Base-by-base conservation (phyloP, 116 monocot species). In the Zostera marina region DNA sequence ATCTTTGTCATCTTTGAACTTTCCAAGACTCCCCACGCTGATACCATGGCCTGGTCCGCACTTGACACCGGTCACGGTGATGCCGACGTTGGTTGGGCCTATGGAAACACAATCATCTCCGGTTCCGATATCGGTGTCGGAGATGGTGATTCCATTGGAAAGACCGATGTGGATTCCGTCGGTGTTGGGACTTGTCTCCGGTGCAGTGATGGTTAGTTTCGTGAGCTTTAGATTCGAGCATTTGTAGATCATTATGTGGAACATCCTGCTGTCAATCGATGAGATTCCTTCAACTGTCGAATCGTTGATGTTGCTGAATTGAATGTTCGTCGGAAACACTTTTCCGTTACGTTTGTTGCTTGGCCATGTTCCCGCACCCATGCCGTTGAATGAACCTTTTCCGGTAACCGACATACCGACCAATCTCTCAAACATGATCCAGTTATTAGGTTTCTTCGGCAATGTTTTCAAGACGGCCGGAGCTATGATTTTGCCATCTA, bases 41-140 rank as follows among this genome's bases (percentile, higher is more conserved):
- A 78, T 71, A 11, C 81, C 81, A 26, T 81, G 76, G 11, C 76
- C 73, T 1, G 81, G 81, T 2, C 76, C 81, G 26, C 76, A 81
- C 2, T 48, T 47, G 47, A 63, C n/a, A n/a, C n/a, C n/a, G n/a
- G n/a, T 42, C n/a, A 55, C 12, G 16, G 56, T 43, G 12, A 79
- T 64, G 54, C 47, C 22, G 42, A 79, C 63, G 8, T 63, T 67
- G 13, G 58, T 40, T 1, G 65, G 74, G 4, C 79, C 79, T 14
- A 79, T 53, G 39, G 75, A 74, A 55, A 79, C 62, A 62, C 79
- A 79, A 46, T 79, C 79, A 14, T 79, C 79, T 15, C 79, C 79
- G 5, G 71, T 74, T 1, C 71, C 65, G 53, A 79, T 79, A 41
- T 42, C 22, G 47, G 45, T 25, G 24, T 57, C n/a, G 12, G 62